Conservation (phyloP, 1,284 basidiomycete species). For the Ganoderma resinaceum region DNA sequence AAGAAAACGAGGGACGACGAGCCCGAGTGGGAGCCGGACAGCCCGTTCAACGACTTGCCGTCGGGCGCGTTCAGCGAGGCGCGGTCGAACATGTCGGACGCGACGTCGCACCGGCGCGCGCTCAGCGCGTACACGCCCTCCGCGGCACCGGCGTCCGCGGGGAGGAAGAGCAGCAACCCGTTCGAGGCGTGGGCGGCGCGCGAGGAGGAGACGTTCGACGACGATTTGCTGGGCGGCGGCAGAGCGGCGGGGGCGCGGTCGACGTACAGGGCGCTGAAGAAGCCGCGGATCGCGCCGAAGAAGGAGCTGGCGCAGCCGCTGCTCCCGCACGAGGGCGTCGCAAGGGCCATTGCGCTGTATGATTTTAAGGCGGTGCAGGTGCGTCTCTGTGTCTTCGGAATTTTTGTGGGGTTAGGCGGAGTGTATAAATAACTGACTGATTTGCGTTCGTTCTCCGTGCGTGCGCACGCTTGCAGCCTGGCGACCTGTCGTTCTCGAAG, state of each 20-base stretch:
- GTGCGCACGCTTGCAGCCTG: conserved; percentile 51
- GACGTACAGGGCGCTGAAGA: conserved; percentile 30
- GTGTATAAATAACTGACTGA: conserved; percentile 6
- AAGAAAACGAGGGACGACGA: conserved; percentile 10
- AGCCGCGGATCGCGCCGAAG: conserved; percentile 52
- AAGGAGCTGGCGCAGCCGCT: conserved; percentile 56
- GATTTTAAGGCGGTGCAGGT: conserved; percentile 80
- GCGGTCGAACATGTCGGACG: conserved; percentile 35
- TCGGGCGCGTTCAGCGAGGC: conserved; percentile 31
- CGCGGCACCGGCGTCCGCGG: conserved; percentile 11
- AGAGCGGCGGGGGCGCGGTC: conserved; percentile 4
- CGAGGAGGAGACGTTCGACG: conserved; percentile 29
- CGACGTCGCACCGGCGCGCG: conserved; percentile 46
- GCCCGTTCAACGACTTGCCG: conserved; percentile 36
- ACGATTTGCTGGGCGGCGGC: conserved; percentile 33
- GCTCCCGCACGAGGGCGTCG: conserved; percentile 63
- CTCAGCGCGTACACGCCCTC: conserved; percentile 43
- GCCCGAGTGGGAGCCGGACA: conserved; percentile 30
- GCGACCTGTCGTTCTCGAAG: conserved; percentile 86
- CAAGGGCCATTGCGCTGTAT: conserved; percentile 81
- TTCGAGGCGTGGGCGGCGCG: conserved; percentile 32
- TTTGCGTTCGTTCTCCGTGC: neutral
- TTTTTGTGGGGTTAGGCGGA: neutral
- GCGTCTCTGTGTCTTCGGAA: conserved; percentile 36
- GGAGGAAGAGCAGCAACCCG: conserved; percentile 30